Conservation (phyloP, 164 flowering plant species). For the Saururus chinensis region DNA sequence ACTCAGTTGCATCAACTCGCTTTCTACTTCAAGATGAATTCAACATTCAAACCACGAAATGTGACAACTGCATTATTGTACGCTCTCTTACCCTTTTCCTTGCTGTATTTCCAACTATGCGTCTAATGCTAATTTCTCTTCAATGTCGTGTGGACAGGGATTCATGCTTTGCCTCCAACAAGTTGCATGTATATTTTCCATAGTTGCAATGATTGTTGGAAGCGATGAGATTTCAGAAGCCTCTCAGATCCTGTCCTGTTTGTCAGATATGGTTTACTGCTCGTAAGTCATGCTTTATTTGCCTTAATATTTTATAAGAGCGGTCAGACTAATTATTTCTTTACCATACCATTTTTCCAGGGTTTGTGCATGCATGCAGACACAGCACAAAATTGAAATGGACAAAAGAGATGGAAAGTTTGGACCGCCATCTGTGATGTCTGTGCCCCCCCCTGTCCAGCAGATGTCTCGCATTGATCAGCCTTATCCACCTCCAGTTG, state of each 20-base stretch:
- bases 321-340: background rate
- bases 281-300: conserved; percentile 26
- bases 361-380: conserved; percentile 75
- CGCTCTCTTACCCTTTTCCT: conserved; percentile 18
- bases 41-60: conserved; percentile 64
- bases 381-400: conserved; percentile 65
- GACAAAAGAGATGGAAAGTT: conserved; percentile 52
- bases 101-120: background rate
- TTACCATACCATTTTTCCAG: conserved; percentile 15
- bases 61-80: conserved; percentile 81
- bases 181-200: conserved; percentile 52
- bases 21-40: conserved; percentile 76
- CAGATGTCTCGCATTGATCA: conserved; percentile 60
- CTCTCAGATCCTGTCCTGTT: conserved; percentile 33
- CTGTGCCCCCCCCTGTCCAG: conserved; percentile 50
- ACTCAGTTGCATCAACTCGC: conserved; percentile 69
- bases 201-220: conserved; percentile 39
- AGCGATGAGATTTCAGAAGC: conserved; percentile 37
- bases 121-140: background rate
- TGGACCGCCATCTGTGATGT: conserved; percentile 34
- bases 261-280: conserved; percentile 42
- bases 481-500: conserved; percentile 33
- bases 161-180: conserved; percentile 73
- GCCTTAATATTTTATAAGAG: background rate
- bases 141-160: conserved; percentile 14